These are phyloP conservation scores for Paramecium octaurelia DNA, from an alignment of 73 alveolate species.

Conservation along the genomic window DNA sequence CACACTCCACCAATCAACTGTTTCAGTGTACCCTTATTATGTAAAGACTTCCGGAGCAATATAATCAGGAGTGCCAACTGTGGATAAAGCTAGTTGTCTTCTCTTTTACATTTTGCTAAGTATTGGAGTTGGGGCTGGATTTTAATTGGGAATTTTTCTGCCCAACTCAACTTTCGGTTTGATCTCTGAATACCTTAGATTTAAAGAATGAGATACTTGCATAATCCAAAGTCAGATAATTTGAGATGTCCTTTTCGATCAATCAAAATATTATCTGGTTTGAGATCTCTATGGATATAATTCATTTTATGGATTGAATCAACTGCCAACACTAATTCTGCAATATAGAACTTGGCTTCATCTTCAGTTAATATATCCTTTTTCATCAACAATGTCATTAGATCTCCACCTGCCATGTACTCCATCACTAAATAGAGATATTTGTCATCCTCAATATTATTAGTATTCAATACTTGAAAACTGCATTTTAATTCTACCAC, in stretches of 20 bases:
- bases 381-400: constrained; percentile 73
- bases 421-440: constrained; percentile 80
- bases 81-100: constrained; percentile 79
- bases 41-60: constrained; percentile 89
- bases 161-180: constrained; percentile 62
- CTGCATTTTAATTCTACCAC: constrained; percentile 75
- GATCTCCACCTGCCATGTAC: constrained; percentile 83
- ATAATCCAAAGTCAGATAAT: constrained; percentile 59
- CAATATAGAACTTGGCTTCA: constrained; percentile 60
- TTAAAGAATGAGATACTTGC: neutral
- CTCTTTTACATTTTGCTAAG: constrained; percentile 12
- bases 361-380: constrained; percentile 60
- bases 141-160: neutral
- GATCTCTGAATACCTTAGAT: constrained; percentile 40
- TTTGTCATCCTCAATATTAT: constrained; percentile 70
- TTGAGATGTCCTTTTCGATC: constrained; percentile 55
- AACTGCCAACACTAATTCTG: constrained; percentile 55
- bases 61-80: constrained; percentile 93
- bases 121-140: neutral
- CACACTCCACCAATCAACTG: constrained; percentile 88
- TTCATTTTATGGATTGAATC: constrained; percentile 64
- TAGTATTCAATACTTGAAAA: constrained; percentile 56
- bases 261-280: constrained; percentile 61
- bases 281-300: constrained; percentile 59
- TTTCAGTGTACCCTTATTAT: constrained; percentile 82